Base-by-base conservation (phyloP, 768 basidiomycete species). In the Clitopilus hobsonii region DNA sequence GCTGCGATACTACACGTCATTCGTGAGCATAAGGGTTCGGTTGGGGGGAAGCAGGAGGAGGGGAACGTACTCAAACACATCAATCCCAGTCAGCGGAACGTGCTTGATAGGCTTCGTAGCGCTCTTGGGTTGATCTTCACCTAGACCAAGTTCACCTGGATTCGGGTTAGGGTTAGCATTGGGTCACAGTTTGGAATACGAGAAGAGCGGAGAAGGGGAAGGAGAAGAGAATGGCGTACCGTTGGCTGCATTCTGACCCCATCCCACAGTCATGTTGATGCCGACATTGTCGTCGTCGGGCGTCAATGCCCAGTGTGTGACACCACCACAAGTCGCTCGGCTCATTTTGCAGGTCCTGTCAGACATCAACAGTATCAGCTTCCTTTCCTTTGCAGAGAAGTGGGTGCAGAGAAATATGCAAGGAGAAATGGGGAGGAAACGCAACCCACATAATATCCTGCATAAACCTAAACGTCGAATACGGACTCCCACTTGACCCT, bases 181-280 rank as follows among this genome's bases (percentile, higher is more conserved):
- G n/a, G n/a, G n/a, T n/a, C n/a, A n/a, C n/a, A n/a, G n/a, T n/a
- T n/a, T n/a, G n/a, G n/a, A n/a, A n/a, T n/a, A n/a, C n/a, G n/a
- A n/a, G n/a, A n/a, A n/a, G n/a, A n/a, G 13, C 22, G 14, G 13
- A 13, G 5, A 6, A 22, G 48, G 6, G 52, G 28, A 28, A 24
- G 26, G 24, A 52, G 45, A 1, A 22, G 25, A 23, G 41, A 13
- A 22, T 25, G 6, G 48, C 72, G 20, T 56, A 86, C 89, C 88
- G 62, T 91, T 90, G n/a, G 82, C 80, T n/a, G 89, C 89, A 59
- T 89, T 90, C 65, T 92, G 89, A 1, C 89, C 89, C 79, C 87
- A 92, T 3, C 84, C 86, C 25, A 96, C 86, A 3, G 91, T 90
- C 86, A 96, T 92, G 0, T 83, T 72, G n/a, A 73, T 68, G 27